Evolutionary conservation across 1,284 basidiomycete species (phyloP), one percentile per base, ranked within the genome.

Genomic region (Ceratobasidium theobromae): DNA sequence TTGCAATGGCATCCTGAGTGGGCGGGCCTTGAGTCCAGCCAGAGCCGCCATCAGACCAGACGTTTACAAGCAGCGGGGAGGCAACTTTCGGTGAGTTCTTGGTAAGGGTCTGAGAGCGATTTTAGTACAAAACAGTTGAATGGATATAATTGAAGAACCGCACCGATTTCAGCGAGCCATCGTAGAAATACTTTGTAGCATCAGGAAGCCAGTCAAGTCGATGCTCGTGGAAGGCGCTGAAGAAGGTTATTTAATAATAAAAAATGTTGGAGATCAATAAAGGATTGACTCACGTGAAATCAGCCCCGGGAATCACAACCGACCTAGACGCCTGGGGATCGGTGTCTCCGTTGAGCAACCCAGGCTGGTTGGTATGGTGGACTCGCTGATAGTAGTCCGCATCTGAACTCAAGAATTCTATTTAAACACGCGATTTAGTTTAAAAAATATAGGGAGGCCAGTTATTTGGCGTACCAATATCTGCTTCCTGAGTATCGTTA

Each of bases 181-280:
- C 65, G 40, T 67, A 67, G 55, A 65, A 71, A 41, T 65, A 71
- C 18, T 65, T 65, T 18, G 55, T 65, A 28, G 49, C 16, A 16
- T 30, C 53, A 12, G 67, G 70, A 6, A 67, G 33, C 70, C 70
- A 71, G 46, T 71, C 70, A 58, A 71, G 64, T 6, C 70, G 67
- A 48, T 71, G 70, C 33, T 71, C 66, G n/a, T 66, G 62, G 33
- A 71, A 71, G 4, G 69, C 69, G 23, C 70, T 71, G 48, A 21
- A 40, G 14, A 14, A 11, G 16, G n/a, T 3, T 48, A 21, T 5
- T 38, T 38, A 11, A n/a, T 45, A 5, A 14, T 11, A 11, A 14
- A 21, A 8, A 45, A 45, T 45, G 5, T 9, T n/a, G 43, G 18
- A 45, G 6, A 21, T 6, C 43, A 21, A 6, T 38, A 16, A 45